phyloP scores from a whole-genome alignment of 2,329 filamentous ascomycete species.

The Karstenula rhodostoma region DNA sequence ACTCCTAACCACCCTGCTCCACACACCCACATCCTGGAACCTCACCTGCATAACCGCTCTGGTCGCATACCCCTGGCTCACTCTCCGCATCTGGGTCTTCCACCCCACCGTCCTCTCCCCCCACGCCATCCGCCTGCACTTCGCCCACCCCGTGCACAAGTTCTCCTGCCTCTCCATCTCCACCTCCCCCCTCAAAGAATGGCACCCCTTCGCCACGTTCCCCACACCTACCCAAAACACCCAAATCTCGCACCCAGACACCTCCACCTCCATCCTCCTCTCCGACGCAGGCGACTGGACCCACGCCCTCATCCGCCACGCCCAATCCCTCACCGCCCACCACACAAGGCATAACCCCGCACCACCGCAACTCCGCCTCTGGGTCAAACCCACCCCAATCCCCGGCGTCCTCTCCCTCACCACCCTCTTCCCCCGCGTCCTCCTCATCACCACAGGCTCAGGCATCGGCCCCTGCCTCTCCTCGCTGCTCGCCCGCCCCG shows the following conservation, averaged over 20 bases:
- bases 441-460: constrained; percentile 47
- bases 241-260: not conserved
- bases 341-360: not conserved
- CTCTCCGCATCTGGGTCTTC: constrained; percentile 73
- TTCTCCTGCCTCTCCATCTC: constrained; percentile 45
- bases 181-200: constrained; percentile 39
- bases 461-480: constrained; percentile 51
- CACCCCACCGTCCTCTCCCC: constrained; percentile 71
- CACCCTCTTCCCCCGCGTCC: constrained; percentile 37
- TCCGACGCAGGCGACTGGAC: constrained; percentile 49
- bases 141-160: constrained; percentile 35
- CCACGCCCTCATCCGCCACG: constrained; percentile 21
- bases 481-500: constrained; percentile 63
- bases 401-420: constrained; percentile 44
- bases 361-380: constrained; percentile 28
- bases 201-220: constrained; percentile 51
- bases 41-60: constrained; percentile 69
- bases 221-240: constrained; percentile 22
- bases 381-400: constrained; percentile 39
- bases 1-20: constrained; percentile 16
- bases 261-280: constrained; percentile 38
- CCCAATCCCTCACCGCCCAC: not conserved
- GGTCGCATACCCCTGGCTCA: constrained; percentile 76
- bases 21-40: constrained; percentile 66
- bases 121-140: constrained; percentile 74